Evolutionary conservation across 2,329 filamentous ascomycete species (phyloP).

Genomic region (Beauveria medogensis): DNA sequence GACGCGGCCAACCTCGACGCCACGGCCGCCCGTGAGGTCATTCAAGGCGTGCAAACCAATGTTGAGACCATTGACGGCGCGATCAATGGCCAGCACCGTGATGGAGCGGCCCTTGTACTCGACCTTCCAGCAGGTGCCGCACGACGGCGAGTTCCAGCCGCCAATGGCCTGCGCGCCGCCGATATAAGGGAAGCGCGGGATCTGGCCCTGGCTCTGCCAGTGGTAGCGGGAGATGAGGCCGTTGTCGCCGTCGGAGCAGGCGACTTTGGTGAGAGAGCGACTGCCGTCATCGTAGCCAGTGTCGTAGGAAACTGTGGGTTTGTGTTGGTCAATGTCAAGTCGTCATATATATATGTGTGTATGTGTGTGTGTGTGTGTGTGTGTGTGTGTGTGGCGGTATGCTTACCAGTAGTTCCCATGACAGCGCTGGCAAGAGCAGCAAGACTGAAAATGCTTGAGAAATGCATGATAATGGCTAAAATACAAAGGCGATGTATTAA

Average conservation of each 20-base stretch:
- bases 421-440: constrained; percentile 29
- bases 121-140: constrained; percentile 52
- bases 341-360: too few species aligned
- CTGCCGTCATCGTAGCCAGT: constrained; percentile 55
- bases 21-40: constrained; percentile 44
- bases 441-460: constrained; percentile 31
- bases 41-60: constrained; percentile 50
- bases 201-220: constrained; percentile 46
- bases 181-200: constrained; percentile 46
- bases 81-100: constrained; percentile 50
- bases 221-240: constrained; percentile 56
- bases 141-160: constrained; percentile 49
- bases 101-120: constrained; percentile 43
- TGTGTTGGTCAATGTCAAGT: background rate
- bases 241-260: constrained; percentile 62
- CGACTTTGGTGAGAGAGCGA: constrained; percentile 47
- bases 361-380: too few species aligned
- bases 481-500: background rate
- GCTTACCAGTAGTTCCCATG: background rate
- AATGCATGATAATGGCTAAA: constrained; percentile 32
- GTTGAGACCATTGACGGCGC: constrained; percentile 43
- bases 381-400: background rate
- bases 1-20: constrained; percentile 40
- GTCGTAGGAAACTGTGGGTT: constrained; percentile 58
- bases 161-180: constrained; percentile 44